Evolutionary conservation across 139 green algal genomes (phyloP).

Genomic region (Chlamydomonas applanata): DNA sequence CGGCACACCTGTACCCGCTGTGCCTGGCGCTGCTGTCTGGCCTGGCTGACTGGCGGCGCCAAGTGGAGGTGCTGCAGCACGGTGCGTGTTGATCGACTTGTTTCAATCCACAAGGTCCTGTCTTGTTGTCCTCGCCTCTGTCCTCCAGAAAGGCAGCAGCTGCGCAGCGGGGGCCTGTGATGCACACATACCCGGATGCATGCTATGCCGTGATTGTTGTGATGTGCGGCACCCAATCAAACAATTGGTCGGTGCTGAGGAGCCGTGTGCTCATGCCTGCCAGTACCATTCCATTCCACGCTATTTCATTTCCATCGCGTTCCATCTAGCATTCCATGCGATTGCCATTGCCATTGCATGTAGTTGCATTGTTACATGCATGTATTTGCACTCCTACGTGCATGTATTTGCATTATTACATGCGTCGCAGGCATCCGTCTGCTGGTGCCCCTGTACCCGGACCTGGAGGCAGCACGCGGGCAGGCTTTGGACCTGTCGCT

Average conservation of each 20-base stretch:
- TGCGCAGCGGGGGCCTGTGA: background rate
- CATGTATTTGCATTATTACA: background rate
- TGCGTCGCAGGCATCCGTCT: background rate
- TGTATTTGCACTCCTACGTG: too few species aligned
- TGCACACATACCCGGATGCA: too few species aligned
- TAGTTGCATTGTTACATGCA: too few species aligned
- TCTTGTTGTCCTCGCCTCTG: background rate
- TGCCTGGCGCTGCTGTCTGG: conserved; percentile 11
- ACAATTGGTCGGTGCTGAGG: too few species aligned
- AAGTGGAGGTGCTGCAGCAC: conserved; percentile 1
- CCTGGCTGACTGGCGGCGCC: background rate
- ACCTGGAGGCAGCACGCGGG: background rate
- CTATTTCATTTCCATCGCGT: too few species aligned
- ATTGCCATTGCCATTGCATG: too few species aligned
- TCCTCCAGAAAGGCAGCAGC: background rate
- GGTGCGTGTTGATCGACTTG: background rate
- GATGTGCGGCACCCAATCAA: too few species aligned
- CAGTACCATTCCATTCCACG: too few species aligned
- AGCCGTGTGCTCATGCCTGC: too few species aligned
- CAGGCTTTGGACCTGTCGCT: conserved; percentile 9
- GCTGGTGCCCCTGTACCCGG: background rate
- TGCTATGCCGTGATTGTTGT: too few species aligned
- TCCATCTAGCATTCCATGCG: too few species aligned
- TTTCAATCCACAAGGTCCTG: background rate
- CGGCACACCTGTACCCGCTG: background rate